Base-by-base conservation (phyloP, 225 moss, liverwort and hornwort species). In the Antitrichia curtipendula region DNA sequence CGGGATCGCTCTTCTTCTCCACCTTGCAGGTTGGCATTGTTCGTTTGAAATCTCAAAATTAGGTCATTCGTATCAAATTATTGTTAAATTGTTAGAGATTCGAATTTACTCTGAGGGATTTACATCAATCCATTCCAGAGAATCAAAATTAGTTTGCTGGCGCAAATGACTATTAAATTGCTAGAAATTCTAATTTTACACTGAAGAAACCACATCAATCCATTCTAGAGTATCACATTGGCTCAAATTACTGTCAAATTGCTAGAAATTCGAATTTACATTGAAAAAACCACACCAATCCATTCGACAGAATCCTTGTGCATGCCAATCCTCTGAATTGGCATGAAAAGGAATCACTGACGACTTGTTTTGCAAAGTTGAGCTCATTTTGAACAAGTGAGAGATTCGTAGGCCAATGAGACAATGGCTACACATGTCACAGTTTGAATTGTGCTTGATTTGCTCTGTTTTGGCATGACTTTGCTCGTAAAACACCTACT, bases 21-120 rank as follows among this genome's bases (percentile, higher is more conserved):
- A 98, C 98, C 65, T 78, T 98, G 84, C 96, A 97, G 93, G 97
- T 96, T 83, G 93, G 64, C 64, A 17, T 77, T 77, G 16, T 21
- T 75, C 31, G 13, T 64, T 77, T 61, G 58, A 43, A 80, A 15
- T 68, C 57, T 69, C 36, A 68, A n/a, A 21, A 36, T 79, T 69
- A 79, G 69, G 47, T 86, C 47, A 63, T 64, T 36, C 18, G 64
- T 43, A 66, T 56, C 56, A 77, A 25, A 40, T 16, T 53, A 8
- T 34, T 86, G 65, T 38, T 38, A n/a, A 52, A 40, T 63, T 63
- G 31, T 32, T 52, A 22, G 38, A 27, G 2, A 14, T 25, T 78
- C 32, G 53, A 36, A 45, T 29, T 29, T 19, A 6, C 53, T 7
- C 4, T 31, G 6, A 27, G 58, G n/a, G 16, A 73, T 20, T 20